Percentiles rank a stretch among this genome's conserved stretches.
Conservation (phyloP, 176 grass and related monocot species). For the Phragmites australis region DNA sequence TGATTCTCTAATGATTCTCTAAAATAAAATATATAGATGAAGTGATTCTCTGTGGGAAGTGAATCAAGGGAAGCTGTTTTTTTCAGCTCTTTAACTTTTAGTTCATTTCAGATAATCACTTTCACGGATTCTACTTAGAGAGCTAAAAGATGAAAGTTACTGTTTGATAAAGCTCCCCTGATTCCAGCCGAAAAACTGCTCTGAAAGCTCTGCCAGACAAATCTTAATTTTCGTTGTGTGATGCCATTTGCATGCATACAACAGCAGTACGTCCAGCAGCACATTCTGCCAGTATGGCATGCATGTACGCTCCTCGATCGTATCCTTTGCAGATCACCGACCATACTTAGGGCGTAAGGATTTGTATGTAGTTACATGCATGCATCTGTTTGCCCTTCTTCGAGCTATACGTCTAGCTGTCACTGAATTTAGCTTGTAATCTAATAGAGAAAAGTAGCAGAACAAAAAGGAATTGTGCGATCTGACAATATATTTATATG, state of each 20-base stretch:
- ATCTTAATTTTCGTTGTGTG: background rate
- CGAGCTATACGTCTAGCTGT: background rate
- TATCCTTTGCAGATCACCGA: background rate
- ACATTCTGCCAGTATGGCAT: background rate
- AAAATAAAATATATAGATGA: too few relatives aligned
- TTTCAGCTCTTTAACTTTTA: too few relatives aligned
- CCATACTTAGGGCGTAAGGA: constrained; percentile 38
- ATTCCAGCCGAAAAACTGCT: too few relatives aligned
- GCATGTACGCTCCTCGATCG: background rate
- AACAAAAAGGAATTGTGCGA: constrained; percentile 1
- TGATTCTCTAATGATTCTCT: too few relatives aligned
- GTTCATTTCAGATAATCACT: too few relatives aligned
- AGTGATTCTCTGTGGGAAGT: too few relatives aligned
- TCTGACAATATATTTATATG: background rate
- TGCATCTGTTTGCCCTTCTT: background rate
- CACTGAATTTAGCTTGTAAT: constrained; percentile 15
- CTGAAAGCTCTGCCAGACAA: too few relatives aligned
- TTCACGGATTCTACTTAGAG: too few relatives aligned
- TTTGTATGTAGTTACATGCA: background rate
- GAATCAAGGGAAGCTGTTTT: too few relatives aligned
- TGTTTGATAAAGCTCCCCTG: too few relatives aligned
- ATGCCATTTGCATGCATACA: background rate
- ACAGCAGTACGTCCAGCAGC: background rate
- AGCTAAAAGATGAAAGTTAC: too few relatives aligned
- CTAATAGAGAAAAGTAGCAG: background rate